These are phyloP conservation scores for Citrus inodora DNA, from an alignment of 345 rosid species.

Conservation along the genomic window DNA sequence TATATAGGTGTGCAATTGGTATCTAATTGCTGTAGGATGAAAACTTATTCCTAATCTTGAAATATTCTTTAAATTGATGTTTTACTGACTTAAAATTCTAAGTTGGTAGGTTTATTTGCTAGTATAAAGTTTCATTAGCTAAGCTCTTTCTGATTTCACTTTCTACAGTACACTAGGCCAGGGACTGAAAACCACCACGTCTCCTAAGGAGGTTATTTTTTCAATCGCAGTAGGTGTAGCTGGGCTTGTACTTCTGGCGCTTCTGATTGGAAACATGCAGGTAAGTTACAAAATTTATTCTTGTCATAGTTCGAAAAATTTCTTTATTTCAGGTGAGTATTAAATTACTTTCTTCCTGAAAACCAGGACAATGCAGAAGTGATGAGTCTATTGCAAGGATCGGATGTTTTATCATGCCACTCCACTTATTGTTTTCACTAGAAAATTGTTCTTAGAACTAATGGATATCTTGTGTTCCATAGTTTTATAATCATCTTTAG, in stretches of 20 bases:
- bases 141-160: not conserved
- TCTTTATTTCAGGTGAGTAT: not conserved
- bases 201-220: conserved; percentile 67
- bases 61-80: not conserved
- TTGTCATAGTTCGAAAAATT: not conserved
- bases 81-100: not conserved
- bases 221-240: conserved; percentile 66
- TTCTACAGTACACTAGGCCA: conserved; percentile 72
- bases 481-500: not conserved
- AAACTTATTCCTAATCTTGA: not conserved
- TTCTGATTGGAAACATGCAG: conserved; percentile 85
- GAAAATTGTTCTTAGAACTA: not conserved
- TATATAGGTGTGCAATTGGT: not conserved
- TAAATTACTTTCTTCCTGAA: not conserved
- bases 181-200: conserved; percentile 85
- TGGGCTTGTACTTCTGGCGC: conserved; percentile 81
- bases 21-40: too few relatives aligned
- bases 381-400: not conserved
- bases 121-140: not conserved
- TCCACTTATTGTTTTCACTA: not conserved
- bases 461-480: not conserved
- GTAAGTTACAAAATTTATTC: conserved; percentile 18
- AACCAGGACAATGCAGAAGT: not conserved
- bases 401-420: not conserved
- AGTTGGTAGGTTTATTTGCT: not conserved